Evolutionary conservation across 78 protist species (phyloP), one percentile per base, ranked within the genome.

Genomic region (Tieghemostelium lacteum): DNA sequence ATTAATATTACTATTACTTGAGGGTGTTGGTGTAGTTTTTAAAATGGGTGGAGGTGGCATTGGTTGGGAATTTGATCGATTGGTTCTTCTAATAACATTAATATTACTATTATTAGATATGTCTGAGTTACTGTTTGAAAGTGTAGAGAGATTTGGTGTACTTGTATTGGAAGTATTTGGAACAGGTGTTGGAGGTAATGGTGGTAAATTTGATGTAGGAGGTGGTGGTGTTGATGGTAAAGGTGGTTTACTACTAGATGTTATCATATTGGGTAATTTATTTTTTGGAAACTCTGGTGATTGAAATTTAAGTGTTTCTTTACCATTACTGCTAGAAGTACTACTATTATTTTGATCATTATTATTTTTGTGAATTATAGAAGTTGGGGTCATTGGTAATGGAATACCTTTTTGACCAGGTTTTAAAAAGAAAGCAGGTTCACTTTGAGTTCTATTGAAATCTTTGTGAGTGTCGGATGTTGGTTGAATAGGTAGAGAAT

Each of bases 391-490:
- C 14, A 45, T 72, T 72, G 77, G 77, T 22, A 72, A 52, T 52
- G 77, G 77, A 8, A 72, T 55, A 52, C 77, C 77, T 52, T 24
- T 72, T n/a, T n/a, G n/a, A n/a, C n/a, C n/a, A n/a, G n/a, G n/a
- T n/a, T 49, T 16, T 49, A 12, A 49, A 16, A 16, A 12, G 55
- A 12, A 49, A 12, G 55, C 12, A 12, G 12, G 55, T 16, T 49
- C n/a, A n/a, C n/a, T n/a, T n/a, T n/a, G n/a, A 49, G 8, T 49
- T 16, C 12, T 49, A 49, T 58, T 14, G 49, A n/a, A 29, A 45
- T 24, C 6, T 17, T 17, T 45, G 49, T 70, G 39, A 2, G 12
- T 22, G 45, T 45, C 45, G 6, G 36, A n/a, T 49, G 50, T 50
- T 26, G 7, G 6, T 66, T 22, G 5, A 54, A 28, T 26, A 64